Base-by-base conservation (phyloP, 345 rosid species). In the Linum usitatissimum region DNA sequence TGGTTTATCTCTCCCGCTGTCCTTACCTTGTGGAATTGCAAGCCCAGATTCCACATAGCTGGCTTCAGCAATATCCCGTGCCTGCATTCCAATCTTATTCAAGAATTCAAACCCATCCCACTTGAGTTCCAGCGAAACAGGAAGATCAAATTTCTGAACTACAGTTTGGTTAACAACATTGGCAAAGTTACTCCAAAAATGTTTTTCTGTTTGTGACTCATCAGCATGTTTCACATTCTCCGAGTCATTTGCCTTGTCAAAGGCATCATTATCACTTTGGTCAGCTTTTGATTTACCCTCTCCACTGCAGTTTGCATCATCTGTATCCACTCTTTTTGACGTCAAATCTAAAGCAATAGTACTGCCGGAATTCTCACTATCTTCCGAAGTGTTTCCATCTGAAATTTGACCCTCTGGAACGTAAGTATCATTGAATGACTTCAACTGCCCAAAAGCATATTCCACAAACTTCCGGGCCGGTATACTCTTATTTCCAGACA, bases 381-480 rank as follows among this genome's bases (percentile, higher is more conserved):
- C 72, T 72, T 78, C 78, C 18, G 49, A 55, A n/a, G 30, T 73
- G 57, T 70, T 76, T 45, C 57, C 67, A 20, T 66, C 77, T 67
- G 68, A 59, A 66, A 65, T 65, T 57, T 54, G 67, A 67, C 73
- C 76, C 69, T 74, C 82, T 75, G 61, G 30, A 70, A 66, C 53
- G 18, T 81, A 68, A 45, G 81, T 57, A 66, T 80, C 88, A 71
- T 79, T 85, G 72, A 89, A 78, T 70, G 93, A 76, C 74, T 89
- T 86, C 61, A 92, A 64, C 77, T 79, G 96, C 60, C 93, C 93
- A 73, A 92, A 92, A 64, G 93, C 91, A 78, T 75, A 79, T 81
- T 92, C 86, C 63, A 92, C 98, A 79, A 89, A 89, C 63, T 85
- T 86, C 5, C 93, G 83, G 14, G 86, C 95, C 62, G 88, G 89